Base-by-base conservation (phyloP, 805 yeast genomes). In the Candida argentea region DNA sequence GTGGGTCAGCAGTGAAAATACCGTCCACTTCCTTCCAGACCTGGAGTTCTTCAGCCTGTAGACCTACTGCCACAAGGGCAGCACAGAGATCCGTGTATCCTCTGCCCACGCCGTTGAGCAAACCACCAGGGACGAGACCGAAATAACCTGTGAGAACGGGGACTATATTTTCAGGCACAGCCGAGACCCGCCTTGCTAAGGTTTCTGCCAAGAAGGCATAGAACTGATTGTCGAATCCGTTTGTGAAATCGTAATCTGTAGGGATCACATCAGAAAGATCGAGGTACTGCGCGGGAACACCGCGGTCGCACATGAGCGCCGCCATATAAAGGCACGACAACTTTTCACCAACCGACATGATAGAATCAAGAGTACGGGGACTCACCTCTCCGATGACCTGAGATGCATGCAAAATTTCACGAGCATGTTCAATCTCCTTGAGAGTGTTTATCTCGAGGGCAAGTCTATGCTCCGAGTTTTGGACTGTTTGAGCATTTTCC, bases 21-120 rank as follows among this genome's bases (percentile, higher is more conserved):
- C 98, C 98, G 52, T 91, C 98, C 29, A 91, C 98, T 61, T 91
- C 98, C 46, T 91, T 91, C 98, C 98, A 91, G 27, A 91, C 84
- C 60, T 91, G 98, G 37, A 91, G 66, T 57, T 91, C 98, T 25
- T 85, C 93, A 4, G 97, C 96, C 37, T 68, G 73, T 27, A 80
- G 57, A 2, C 96, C 98, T 16, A 91, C 97, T 0, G 98, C 95
- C 22, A 86, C 71, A 46, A 91, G 67, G 2, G 97, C 98, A 12
- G 98, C 98, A 65, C 98, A 91, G 43, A 91, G 63, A 53, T 91
- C 98, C 6, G 98, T 91, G 57, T 91, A 91, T 21, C 98, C 98
- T 49, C 98, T 76, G 25, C 98, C 98, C 32, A 91, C 94, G 29
- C 93, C 84, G 44, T 80, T 80, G 39, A 91, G 62, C 32, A 91